These are phyloP conservation scores for Kazachstania martiniae DNA, from an alignment of 805 yeast species.

Conservation along the genomic window DNA sequence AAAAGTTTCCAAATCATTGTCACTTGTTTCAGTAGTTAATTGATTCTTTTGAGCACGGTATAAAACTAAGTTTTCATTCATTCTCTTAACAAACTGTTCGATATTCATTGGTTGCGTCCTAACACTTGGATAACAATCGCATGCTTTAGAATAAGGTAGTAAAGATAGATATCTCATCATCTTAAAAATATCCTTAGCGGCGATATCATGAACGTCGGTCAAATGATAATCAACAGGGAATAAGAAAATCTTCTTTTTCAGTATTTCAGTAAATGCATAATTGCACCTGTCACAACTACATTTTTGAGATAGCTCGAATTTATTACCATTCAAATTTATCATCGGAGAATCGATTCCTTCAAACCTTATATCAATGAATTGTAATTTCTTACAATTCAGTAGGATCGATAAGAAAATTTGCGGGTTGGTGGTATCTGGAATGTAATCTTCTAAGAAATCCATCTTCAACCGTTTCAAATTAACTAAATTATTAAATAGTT, in stretches of 20 bases:
- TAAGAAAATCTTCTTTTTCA: constrained; percentile 25
- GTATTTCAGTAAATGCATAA: constrained; percentile 23
- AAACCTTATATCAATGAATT: constrained; percentile 31
- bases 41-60: constrained; percentile 20
- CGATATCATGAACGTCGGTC: constrained; percentile 20
- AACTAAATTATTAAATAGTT: constrained; percentile 21
- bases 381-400: constrained; percentile 26
- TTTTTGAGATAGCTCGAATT: constrained; percentile 22
- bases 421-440: constrained; percentile 26
- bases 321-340: constrained; percentile 17
- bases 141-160: constrained; percentile 34
- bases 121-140: constrained; percentile 34
- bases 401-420: constrained; percentile 28
- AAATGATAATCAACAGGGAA: constrained; percentile 21
- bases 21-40: constrained; percentile 4
- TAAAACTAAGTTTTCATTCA: constrained; percentile 17
- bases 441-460: constrained; percentile 30
- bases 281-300: constrained; percentile 24
- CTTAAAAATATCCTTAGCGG: constrained; percentile 29
- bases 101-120: constrained; percentile 32
- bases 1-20: background rate
- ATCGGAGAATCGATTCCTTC: constrained; percentile 27
- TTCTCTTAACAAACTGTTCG: constrained; percentile 18
- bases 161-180: constrained; percentile 28
- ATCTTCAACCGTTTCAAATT: constrained; percentile 30